Evolutionary conservation across 2,329 filamentous ascomycete genomes (phyloP).

Genomic region (Kalaharituber pfeilii): DNA sequence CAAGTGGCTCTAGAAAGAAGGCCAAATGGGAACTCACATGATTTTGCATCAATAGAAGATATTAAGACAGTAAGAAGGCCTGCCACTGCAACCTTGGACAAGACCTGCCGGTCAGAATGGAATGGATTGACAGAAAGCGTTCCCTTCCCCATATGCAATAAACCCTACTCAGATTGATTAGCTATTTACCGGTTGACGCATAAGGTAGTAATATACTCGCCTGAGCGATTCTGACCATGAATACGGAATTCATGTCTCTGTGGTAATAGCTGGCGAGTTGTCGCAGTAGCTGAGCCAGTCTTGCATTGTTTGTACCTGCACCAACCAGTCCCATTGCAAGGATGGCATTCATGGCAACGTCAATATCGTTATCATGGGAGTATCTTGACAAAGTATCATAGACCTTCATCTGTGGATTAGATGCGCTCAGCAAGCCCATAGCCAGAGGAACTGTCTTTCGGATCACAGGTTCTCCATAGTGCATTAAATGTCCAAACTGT

Average conservation of each 20-base stretch:
- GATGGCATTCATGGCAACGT: conserved; percentile 95
- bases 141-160: conserved; percentile 98
- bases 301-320: conserved; percentile 94
- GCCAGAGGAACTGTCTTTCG: conserved; percentile 88
- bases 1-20: conserved; percentile 30
- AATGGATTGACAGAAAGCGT: conserved; percentile 94
- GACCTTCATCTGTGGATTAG: conserved; percentile 99
- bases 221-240: conserved; percentile 98
- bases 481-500: conserved; percentile 96
- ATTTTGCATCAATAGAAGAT: conserved; percentile 84
- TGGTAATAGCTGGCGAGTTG: conserved; percentile 98
- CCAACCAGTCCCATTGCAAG: conserved; percentile 97
- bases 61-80: conserved; percentile 80
- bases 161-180: conserved; percentile 35
- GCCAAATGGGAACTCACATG: conserved; percentile 14
- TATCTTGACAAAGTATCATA: conserved; percentile 96
- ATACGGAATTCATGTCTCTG: conserved; percentile 83
- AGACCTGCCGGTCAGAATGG: conserved; percentile 91
- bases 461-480: conserved; percentile 95
- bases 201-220: background rate
- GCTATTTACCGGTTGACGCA: background rate
- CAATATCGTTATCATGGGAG: conserved; percentile 95
- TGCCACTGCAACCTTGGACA: conserved; percentile 78
- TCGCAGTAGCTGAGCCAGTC: conserved; percentile 79
- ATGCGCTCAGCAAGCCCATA: conserved; percentile 90